A percentile compares a stretch with the other conserved stretches of the same genome.
These are phyloP conservation scores for Apiospora arundinis DNA, from an alignment of 2,329 filamentous ascomycete species.

Conservation along the genomic window DNA sequence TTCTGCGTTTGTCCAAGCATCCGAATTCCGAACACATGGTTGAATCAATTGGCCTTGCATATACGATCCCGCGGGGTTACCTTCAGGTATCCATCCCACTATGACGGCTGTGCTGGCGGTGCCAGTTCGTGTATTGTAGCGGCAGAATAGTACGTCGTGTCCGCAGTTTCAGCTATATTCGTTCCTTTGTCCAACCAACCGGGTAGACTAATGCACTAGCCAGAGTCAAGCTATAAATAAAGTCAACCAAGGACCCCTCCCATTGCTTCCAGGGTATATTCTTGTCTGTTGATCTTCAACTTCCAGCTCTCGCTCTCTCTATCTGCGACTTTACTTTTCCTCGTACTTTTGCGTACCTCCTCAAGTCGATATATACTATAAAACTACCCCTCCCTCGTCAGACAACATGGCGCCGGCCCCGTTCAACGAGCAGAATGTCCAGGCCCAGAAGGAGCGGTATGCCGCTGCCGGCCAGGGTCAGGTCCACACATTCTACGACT, in stretches of 20 bases:
- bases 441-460: conserved; percentile 75
- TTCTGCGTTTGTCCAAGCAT: not conserved
- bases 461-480: conserved; percentile 78
- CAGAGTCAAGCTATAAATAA: conserved; percentile 17
- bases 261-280: conserved; percentile 1
- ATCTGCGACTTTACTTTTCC: not conserved
- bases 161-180: conserved; percentile 18
- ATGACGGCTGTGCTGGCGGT: conserved; percentile 4
- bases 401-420: conserved; percentile 47
- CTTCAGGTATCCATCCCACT: not conserved
- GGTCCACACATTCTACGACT: conserved; percentile 87
- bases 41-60: conserved; percentile 1
- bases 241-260: conserved; percentile 13
- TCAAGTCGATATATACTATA: not conserved
- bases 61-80: conserved; percentile 8
- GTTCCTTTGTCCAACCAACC: conserved; percentile 14
- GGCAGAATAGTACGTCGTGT: conserved; percentile 11
- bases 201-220: conserved; percentile 11
- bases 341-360: not conserved
- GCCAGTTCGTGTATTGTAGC: not conserved
- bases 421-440: conserved; percentile 70
- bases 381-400: not conserved
- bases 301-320: not conserved
- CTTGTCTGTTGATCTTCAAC: conserved; percentile 1
- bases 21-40: not conserved